Percentiles rank a stretch among this genome's conserved stretches.
Conservation (phyloP, 139 green algal species). For the Picochlorum sp. region DNA sequence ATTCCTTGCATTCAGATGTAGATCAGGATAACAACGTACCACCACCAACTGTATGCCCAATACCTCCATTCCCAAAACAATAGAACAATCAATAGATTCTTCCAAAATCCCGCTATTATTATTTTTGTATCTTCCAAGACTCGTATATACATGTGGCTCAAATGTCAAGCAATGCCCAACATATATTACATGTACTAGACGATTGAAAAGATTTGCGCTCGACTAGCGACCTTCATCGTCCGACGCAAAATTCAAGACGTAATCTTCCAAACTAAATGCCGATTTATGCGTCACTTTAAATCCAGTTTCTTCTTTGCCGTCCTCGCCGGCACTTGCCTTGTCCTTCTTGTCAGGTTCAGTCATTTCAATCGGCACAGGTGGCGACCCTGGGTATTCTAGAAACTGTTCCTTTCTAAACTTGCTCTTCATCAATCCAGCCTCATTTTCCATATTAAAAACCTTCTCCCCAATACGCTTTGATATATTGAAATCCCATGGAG, state of each 20-base stretch:
- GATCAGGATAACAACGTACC: too few relatives aligned
- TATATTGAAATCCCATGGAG: conserved; percentile 13
- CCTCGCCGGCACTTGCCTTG: neutral
- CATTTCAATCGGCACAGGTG: neutral
- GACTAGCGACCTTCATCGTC: conserved; percentile 1
- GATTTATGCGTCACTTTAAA: neutral
- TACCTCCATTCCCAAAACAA: too few relatives aligned
- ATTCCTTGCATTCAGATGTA: too few relatives aligned
- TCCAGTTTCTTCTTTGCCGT: neutral
- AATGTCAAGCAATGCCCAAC: neutral
- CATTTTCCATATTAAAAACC: neutral
- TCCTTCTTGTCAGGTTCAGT: neutral
- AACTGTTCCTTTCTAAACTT: neutral
- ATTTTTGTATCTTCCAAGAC: too few relatives aligned
- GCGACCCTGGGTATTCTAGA: conserved; percentile 1
- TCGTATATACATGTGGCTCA: too few relatives aligned
- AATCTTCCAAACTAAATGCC: conserved; percentile 11
- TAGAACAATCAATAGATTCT: too few relatives aligned
- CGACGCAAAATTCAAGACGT: conserved; percentile 15
- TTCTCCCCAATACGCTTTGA: neutral
- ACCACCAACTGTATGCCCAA: too few relatives aligned
- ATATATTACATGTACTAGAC: neutral
- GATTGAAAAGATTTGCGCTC: neutral
- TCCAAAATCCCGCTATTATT: too few relatives aligned
- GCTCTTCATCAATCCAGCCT: neutral